Conservation (phyloP, 2,329 filamentous ascomycete species). For the Sarocladium strictum region DNA sequence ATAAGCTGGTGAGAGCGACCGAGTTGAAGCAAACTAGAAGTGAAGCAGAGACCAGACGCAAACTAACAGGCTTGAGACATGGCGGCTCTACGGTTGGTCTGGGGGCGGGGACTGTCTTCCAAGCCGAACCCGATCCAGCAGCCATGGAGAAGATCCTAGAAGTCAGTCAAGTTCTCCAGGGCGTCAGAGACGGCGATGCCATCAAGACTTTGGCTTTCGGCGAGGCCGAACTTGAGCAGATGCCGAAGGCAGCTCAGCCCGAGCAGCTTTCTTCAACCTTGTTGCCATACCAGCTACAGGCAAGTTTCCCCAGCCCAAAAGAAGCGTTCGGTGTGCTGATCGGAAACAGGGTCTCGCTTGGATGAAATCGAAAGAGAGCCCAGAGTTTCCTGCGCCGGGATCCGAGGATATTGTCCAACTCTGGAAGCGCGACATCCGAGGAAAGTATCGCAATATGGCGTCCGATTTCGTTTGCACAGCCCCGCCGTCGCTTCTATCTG, state of each 20-base stretch:
- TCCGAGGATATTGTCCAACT: constrained; percentile 63
- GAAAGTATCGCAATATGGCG: constrained; percentile 48
- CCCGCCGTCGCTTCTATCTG: constrained; percentile 62
- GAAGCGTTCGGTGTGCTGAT: no score
- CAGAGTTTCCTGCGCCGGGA: constrained; percentile 52
- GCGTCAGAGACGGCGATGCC: constrained; percentile 55
- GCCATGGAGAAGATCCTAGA: constrained; percentile 57
- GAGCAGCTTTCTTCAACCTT: constrained; percentile 57
- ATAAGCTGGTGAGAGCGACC: constrained; percentile 57
- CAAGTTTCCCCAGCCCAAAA: constrained; percentile 20
- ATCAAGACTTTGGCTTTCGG: constrained; percentile 65
- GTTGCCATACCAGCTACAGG: constrained; percentile 71
- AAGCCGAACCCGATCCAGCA: neutral
- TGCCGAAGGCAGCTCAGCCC: constrained; percentile 70
- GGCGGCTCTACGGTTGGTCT: constrained; percentile 33
- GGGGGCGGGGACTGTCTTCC: constrained; percentile 12
- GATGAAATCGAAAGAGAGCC: constrained; percentile 72
- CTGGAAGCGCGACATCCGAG: constrained; percentile 56
- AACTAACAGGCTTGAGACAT: constrained; percentile 33
- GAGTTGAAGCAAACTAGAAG: constrained; percentile 48
- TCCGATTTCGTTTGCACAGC: constrained; percentile 53
- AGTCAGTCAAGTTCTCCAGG: constrained; percentile 59
- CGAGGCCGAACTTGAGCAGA: constrained; percentile 62
- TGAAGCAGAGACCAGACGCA: constrained; percentile 47
- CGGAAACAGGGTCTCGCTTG: constrained; percentile 64